phyloP scores from a whole-genome alignment of 192 early-diverging fungal species.

The Coemansia sp. region DNA sequence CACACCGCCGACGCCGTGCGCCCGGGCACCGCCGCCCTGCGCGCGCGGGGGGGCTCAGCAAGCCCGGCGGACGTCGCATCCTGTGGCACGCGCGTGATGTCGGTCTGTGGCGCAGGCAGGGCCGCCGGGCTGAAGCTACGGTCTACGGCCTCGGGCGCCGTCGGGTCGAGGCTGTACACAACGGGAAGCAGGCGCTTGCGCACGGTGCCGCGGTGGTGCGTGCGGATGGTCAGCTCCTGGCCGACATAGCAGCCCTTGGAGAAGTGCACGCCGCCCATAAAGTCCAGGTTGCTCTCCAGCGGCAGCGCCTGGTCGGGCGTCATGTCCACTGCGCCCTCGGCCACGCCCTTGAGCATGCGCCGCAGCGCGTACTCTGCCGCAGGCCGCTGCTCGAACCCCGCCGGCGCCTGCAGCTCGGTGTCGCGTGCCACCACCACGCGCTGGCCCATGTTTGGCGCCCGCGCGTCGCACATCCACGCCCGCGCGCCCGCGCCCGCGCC shows the following conservation, averaged over 20 bases:
- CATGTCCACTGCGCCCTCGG: slow-evolving; percentile 86
- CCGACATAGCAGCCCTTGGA: slow-evolving; percentile 97
- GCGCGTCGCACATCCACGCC: slow-evolving; percentile 51
- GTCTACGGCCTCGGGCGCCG: slow-evolving; percentile 19
- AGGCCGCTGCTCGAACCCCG: slow-evolving; percentile 52
- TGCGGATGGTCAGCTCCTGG: slow-evolving; percentile 97
- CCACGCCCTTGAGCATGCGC: slow-evolving; percentile 79
- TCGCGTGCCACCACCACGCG: slow-evolving; percentile 45
- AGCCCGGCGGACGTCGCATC: slow-evolving; percentile 7
- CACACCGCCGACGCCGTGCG: slow-evolving; percentile 60
- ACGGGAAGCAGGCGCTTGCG: slow-evolving; percentile 90
- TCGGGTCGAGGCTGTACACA: slow-evolving; percentile 14
- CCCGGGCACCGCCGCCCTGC: slow-evolving; percentile 58
- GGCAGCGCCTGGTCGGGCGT: slow-evolving; percentile 68
- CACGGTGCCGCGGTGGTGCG: slow-evolving; percentile 89
- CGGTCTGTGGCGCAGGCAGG: slow-evolving; percentile 6
- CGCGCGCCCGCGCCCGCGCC: too few relatives aligned
- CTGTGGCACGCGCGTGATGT: slow-evolving; percentile 41
- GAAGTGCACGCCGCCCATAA: slow-evolving; percentile 93
- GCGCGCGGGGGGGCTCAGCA: slow-evolving; percentile 14
- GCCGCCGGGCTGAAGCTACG: background rate
- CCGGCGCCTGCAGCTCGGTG: slow-evolving; percentile 40
- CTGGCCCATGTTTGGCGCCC: slow-evolving; percentile 59
- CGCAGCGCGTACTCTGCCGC: slow-evolving; percentile 66
- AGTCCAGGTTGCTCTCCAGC: slow-evolving; percentile 89